Conservation (phyloP, 140 eudicot species). For the Senecio squalidus region DNA sequence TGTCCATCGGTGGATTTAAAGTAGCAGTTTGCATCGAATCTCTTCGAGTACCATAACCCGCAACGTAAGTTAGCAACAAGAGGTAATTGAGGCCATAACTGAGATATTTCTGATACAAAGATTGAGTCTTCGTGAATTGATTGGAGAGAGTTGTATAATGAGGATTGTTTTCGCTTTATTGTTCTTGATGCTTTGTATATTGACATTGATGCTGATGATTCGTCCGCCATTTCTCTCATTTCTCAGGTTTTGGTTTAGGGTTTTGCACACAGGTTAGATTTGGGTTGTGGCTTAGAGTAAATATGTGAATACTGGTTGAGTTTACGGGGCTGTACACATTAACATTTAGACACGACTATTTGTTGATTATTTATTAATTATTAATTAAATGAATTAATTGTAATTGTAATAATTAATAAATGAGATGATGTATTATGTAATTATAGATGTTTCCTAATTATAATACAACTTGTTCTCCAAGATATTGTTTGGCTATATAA, state of each 20-base stretch:
- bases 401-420: too few species aligned
- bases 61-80: conserved; percentile 88
- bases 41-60: conserved; percentile 78
- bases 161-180: conserved; percentile 56
- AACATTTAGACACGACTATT: too few species aligned
- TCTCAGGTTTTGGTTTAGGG: neutral
- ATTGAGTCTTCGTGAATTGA: conserved; percentile 88
- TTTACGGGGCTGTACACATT: too few species aligned
- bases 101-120: conserved; percentile 76
- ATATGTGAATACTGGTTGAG: too few species aligned
- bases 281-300: too few species aligned
- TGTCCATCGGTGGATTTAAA: conserved; percentile 97
- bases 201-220: conserved; percentile 27
- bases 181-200: conserved; percentile 68
- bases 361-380: too few species aligned
- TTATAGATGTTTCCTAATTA: too few species aligned
- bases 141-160: conserved; percentile 64
- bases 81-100: conserved; percentile 84
- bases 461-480: too few species aligned
- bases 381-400: too few species aligned
- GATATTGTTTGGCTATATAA: too few species aligned
- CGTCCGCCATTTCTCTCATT: conserved; percentile 32
- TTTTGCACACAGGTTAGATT: conserved; percentile 24
- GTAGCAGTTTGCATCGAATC: conserved; percentile 68
- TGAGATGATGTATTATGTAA: too few species aligned